Evolutionary conservation across 2,329 filamentous ascomycete species (phyloP).

Genomic region (Penicillium italicum): DNA sequence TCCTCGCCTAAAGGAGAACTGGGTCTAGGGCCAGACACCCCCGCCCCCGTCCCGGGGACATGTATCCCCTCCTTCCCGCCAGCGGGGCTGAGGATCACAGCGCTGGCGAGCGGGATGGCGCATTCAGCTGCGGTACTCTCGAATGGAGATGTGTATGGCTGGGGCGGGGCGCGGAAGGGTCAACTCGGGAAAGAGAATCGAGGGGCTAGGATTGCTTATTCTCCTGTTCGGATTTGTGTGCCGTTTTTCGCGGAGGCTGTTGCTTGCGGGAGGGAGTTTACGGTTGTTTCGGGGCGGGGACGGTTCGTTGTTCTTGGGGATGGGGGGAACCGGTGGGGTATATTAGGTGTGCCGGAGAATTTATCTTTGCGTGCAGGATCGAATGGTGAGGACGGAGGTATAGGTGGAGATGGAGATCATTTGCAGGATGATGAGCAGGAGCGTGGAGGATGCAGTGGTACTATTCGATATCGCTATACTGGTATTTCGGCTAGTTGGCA

Average conservation of each 20-base stretch:
- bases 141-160: slow-evolving; percentile 77
- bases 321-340: slow-evolving; percentile 61
- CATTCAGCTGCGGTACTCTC: slow-evolving; percentile 72
- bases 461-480: slow-evolving; percentile 59
- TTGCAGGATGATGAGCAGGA: slow-evolving; percentile 17
- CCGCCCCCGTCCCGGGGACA: slow-evolving; percentile 31
- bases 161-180: slow-evolving; percentile 82
- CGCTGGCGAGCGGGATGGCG: slow-evolving; percentile 69
- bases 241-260: slow-evolving; percentile 63
- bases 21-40: slow-evolving; percentile 51
- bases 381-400: background rate
- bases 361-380: background rate
- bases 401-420: background rate
- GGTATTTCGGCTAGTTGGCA: slow-evolving; percentile 78
- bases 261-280: slow-evolving; percentile 82
- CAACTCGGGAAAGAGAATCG: slow-evolving; percentile 65
- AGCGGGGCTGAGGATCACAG: slow-evolving; percentile 53
- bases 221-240: slow-evolving; percentile 60
- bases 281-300: slow-evolving; percentile 63
- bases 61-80: slow-evolving; percentile 64
- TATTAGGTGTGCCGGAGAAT: slow-evolving; percentile 54
- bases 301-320: slow-evolving; percentile 66
- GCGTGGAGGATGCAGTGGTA: background rate
- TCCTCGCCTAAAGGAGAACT: slow-evolving; percentile 68
- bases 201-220: slow-evolving; percentile 48